These are phyloP conservation scores for Amanita pallidorosea DNA, from an alignment of 768 basidiomycete genomes.

Conservation along the genomic window DNA sequence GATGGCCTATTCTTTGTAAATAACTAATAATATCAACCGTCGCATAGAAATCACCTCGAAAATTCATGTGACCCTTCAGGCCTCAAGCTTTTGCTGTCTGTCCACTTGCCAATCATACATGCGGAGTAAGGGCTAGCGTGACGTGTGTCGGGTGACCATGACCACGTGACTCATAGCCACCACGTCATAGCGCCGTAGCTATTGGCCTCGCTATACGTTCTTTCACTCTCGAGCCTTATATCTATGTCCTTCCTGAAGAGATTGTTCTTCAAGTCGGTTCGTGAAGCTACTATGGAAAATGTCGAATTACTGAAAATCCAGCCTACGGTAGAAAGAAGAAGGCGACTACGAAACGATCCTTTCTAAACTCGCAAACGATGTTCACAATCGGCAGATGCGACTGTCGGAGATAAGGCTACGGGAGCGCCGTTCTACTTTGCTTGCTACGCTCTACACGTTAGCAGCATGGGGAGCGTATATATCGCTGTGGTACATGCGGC, in stretches of 20 bases:
- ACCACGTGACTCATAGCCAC: neutral
- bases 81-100: no score
- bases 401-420: conserved; percentile 80
- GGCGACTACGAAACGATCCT: conserved; percentile 77
- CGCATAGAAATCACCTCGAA: neutral
- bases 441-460: conserved; percentile 71
- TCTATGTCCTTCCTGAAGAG: conserved; percentile 18
- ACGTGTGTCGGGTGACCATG: neutral
- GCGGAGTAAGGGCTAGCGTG: no score
- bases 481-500: conserved; percentile 59
- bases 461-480: conserved; percentile 65
- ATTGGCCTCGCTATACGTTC: neutral
- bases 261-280: conserved; percentile 22
- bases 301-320: neutral
- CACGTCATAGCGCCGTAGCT: neutral
- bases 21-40: neutral
- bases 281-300: neutral
- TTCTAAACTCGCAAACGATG: conserved; percentile 51
- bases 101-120: no score
- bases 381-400: conserved; percentile 61
- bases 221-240: neutral
- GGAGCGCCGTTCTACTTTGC: conserved; percentile 67
- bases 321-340: conserved; percentile 30
- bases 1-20: neutral
- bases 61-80: neutral